These are phyloP conservation scores for Neofusicoccum ribis DNA, from an alignment of 2,329 filamentous ascomycete genomes.

Conservation along the genomic window DNA sequence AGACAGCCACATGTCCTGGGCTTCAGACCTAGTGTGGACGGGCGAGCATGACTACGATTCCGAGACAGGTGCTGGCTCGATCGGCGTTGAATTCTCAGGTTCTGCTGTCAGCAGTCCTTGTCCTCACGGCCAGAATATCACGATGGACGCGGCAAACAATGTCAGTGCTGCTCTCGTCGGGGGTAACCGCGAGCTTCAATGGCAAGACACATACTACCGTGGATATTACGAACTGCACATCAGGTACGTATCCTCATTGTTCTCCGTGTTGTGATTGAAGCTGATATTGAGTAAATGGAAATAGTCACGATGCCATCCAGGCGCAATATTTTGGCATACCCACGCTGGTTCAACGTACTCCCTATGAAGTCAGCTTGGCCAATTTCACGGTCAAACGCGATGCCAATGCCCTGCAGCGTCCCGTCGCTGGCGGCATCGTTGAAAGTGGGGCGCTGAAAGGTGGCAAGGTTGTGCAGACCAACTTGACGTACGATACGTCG, in stretches of 20 bases:
- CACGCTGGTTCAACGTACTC: constrained; percentile 59
- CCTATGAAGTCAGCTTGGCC: constrained; percentile 65
- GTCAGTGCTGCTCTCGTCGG: constrained; percentile 33
- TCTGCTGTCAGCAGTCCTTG: constrained; percentile 64
- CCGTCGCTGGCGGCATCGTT: constrained; percentile 51
- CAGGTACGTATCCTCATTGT: not conserved
- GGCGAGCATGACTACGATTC: constrained; percentile 43
- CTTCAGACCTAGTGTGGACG: constrained; percentile 48
- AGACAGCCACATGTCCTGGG: constrained; percentile 67
- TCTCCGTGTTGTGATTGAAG: constrained; percentile 27
- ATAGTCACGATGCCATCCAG: constrained; percentile 50
- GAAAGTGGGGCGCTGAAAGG: constrained; percentile 59
- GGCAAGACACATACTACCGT: constrained; percentile 72
- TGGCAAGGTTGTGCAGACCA: constrained; percentile 39
- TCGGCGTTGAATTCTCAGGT: constrained; percentile 59
- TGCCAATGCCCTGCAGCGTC: constrained; percentile 58
- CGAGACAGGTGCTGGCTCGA: constrained; percentile 40
- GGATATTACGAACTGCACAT: constrained; percentile 67
- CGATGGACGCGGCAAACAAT: constrained; percentile 53
- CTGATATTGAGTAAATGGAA: not conserved
- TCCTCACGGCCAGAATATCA: constrained; percentile 61
- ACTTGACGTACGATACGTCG: constrained; percentile 34
- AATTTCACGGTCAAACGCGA: constrained; percentile 68
- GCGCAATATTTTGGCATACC: constrained; percentile 67
- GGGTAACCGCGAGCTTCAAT: constrained; percentile 66